Percentiles rank a stretch among this genome's conserved stretches.
phyloP scores from a whole-genome alignment of 805 yeast species.

The Saccharomycopsis sp. region DNA sequence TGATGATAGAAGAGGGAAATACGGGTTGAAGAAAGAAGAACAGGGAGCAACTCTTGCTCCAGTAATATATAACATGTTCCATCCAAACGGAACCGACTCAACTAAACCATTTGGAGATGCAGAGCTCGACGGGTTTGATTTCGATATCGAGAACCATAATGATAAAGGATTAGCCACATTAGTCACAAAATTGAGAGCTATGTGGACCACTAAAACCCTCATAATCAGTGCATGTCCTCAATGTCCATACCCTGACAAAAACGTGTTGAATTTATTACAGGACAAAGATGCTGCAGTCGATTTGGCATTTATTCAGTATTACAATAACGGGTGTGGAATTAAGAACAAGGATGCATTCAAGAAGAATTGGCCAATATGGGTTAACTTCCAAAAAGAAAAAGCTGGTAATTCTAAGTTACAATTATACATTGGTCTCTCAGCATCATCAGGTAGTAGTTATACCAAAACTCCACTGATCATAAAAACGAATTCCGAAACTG shows the following conservation, averaged over 20 bases:
- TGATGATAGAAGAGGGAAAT: constrained; percentile 51
- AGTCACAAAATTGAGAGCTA: constrained; percentile 32
- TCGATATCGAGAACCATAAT: constrained; percentile 28
- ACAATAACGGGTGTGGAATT: constrained; percentile 36
- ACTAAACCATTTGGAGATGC: constrained; percentile 20
- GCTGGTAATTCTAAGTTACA: constrained; percentile 48
- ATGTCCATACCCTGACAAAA: constrained; percentile 56
- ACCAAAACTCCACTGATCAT: constrained; percentile 31
- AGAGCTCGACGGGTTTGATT: constrained; percentile 20
- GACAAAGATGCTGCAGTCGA: constrained; percentile 37
- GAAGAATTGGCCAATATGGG: constrained; percentile 46
- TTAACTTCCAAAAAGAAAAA: constrained; percentile 34
- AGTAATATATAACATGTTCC: constrained; percentile 56
- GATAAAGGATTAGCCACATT: constrained; percentile 46
- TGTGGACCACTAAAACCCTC: constrained; percentile 41
- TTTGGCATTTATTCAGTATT: constrained; percentile 58
- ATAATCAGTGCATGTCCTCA: constrained; percentile 63
- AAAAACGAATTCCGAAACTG: constrained; percentile 7
- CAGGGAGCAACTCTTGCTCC: constrained; percentile 64
- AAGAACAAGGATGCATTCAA: constrained; percentile 7
- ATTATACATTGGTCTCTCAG: constrained; percentile 50
- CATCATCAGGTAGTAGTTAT: constrained; percentile 54
- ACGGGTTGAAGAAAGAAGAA: constrained; percentile 78
- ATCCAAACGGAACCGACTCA: constrained; percentile 39
- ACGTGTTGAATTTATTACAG: constrained; percentile 37